These are phyloP conservation scores for Trichoderma oligosporum DNA, from an alignment of 2,329 filamentous ascomycete genomes.

Conservation along the genomic window DNA sequence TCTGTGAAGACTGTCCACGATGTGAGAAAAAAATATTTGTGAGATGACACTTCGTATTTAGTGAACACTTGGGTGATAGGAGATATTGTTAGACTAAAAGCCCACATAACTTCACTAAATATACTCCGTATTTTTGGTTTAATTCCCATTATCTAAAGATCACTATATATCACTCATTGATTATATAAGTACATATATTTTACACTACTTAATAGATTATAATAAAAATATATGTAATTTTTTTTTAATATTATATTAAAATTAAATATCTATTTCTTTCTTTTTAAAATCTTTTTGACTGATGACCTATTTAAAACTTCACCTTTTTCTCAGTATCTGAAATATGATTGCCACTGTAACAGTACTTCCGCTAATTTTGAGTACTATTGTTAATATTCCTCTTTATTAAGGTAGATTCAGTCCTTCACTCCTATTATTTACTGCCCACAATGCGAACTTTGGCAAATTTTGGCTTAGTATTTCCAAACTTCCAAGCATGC, in stretches of 20 bases:
- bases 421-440: background rate
- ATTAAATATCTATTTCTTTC: too few relatives aligned
- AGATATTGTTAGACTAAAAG: too few relatives aligned
- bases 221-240: too few relatives aligned
- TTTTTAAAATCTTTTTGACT: background rate
- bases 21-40: background rate
- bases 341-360: background rate
- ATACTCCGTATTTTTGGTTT: too few relatives aligned
- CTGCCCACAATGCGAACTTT: background rate
- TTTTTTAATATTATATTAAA: too few relatives aligned
- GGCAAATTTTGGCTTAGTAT: background rate
- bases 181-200: too few relatives aligned
- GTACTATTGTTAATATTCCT: slow-evolving; percentile 1
- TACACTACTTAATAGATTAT: too few relatives aligned
- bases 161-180: too few relatives aligned
- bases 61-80: too few relatives aligned
- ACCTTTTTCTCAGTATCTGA: background rate
- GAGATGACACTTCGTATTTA: background rate
- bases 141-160: too few relatives aligned
- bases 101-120: too few relatives aligned
- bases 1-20: background rate
- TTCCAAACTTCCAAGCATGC: slow-evolving; percentile 8
- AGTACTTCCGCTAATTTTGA: background rate
- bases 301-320: background rate
- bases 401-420: background rate